phyloP scores from a whole-genome alignment of 495 filamentous ascomycete species.

The Mytilinidion resinicola region DNA sequence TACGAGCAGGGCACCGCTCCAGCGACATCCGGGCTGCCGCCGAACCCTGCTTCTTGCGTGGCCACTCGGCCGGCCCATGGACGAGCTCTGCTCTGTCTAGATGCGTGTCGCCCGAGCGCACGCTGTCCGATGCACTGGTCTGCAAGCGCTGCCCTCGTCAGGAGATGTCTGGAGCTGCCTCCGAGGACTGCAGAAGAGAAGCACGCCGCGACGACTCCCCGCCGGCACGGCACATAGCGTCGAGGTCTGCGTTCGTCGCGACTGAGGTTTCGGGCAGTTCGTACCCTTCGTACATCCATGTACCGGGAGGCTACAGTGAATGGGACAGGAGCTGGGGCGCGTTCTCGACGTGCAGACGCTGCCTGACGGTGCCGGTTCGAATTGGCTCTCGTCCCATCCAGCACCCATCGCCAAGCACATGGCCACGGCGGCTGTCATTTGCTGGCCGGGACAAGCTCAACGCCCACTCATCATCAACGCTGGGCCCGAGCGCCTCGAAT shows the following conservation, averaged over 20 bases:
- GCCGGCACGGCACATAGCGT: background rate
- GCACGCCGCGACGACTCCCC: background rate
- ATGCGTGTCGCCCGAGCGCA: background rate
- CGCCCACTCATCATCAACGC: constrained; percentile 10
- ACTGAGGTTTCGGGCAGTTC: background rate
- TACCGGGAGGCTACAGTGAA: background rate
- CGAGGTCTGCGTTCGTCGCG: background rate
- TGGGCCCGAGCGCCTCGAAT: background rate
- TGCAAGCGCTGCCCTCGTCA: constrained; percentile 1
- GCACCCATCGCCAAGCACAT: background rate
- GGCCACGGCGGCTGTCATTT: background rate
- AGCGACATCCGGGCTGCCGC: constrained; percentile 1
- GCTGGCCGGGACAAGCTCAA: background rate
- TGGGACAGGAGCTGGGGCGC: background rate
- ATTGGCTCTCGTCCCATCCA: background rate
- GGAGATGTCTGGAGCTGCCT: background rate
- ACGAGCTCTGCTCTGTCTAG: constrained; percentile 7
- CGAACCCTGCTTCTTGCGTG: constrained; percentile 11
- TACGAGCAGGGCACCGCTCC: background rate
- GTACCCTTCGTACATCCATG: background rate
- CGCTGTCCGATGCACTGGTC: too few relatives aligned
- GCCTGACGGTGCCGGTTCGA: too few relatives aligned
- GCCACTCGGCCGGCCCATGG: constrained; percentile 8
- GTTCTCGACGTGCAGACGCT: background rate
- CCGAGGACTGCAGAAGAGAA: background rate